Evolutionary conservation across 2,329 filamentous ascomycete genomes (phyloP).

Genomic region (Lachnellula hyalina): DNA sequence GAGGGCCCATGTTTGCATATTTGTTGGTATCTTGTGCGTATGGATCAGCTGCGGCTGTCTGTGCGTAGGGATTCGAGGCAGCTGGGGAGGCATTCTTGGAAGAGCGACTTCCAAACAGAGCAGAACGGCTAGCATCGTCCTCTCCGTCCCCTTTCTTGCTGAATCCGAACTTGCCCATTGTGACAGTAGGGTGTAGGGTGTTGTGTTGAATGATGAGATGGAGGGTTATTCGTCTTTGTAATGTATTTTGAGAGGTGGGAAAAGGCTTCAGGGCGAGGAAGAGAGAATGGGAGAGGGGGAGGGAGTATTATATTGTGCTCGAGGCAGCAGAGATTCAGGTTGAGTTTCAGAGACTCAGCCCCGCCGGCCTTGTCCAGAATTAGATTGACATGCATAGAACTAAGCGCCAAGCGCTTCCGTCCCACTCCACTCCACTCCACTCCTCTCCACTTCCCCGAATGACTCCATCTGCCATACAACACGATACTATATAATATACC

Average conservation of each 20-base stretch:
- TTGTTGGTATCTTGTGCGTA: conserved; percentile 54
- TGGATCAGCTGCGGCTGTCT: conserved; percentile 41
- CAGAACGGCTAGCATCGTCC: conserved; percentile 42
- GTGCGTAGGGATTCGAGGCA: conserved; percentile 31
- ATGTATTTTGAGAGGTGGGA: not conserved
- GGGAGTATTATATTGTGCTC: too few relatives aligned
- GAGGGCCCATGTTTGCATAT: conserved; percentile 44
- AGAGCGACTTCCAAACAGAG: conserved; percentile 44
- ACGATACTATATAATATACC: too few relatives aligned
- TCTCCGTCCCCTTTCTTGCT: conserved; percentile 51
- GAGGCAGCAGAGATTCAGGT: too few relatives aligned
- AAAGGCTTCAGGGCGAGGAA: not conserved
- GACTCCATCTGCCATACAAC: too few relatives aligned
- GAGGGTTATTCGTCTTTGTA: not conserved
- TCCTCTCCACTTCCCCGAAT: too few relatives aligned
- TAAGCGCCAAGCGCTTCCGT: too few relatives aligned
- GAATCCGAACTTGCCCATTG: conserved; percentile 58
- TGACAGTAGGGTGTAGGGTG: conserved; percentile 1
- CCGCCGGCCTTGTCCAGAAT: too few relatives aligned
- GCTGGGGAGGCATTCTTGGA: conserved; percentile 43
- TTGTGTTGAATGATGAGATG: not conserved
- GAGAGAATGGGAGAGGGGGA: too few relatives aligned
- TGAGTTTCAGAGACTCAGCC: too few relatives aligned
- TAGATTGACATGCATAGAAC: too few relatives aligned
- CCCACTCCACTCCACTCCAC: too few relatives aligned